Conservation (phyloP, 768 basidiomycete species). For the Sistotremastrum suecicum region DNA sequence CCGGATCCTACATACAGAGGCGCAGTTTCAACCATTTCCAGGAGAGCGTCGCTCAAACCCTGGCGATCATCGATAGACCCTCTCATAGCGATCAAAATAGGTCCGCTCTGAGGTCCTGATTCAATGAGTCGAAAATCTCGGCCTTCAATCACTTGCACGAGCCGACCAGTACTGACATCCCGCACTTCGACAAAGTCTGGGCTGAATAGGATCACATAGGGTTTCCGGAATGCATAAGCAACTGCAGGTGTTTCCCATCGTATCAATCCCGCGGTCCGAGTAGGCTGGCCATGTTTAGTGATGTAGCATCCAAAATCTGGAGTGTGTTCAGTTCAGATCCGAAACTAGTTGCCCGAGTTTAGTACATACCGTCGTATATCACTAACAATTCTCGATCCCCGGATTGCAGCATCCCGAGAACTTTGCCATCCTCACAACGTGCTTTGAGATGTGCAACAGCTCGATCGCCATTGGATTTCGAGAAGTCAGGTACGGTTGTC, state of each 20-base stretch:
- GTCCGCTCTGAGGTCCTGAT: constrained; percentile 27
- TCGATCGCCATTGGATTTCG: constrained; percentile 22
- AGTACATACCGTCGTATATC: constrained; percentile 53
- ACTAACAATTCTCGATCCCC: constrained; percentile 46
- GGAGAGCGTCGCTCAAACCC: constrained; percentile 46
- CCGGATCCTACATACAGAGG: constrained; percentile 10
- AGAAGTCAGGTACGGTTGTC: constrained; percentile 47
- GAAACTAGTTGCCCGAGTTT: not conserved
- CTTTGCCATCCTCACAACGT: constrained; percentile 40
- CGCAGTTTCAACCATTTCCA: constrained; percentile 56
- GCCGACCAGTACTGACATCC: constrained; percentile 41
- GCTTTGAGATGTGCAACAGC: constrained; percentile 40
- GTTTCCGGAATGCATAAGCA: constrained; percentile 45
- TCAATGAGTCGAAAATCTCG: constrained; percentile 54
- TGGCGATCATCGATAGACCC: constrained; percentile 42
- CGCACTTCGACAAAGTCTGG: constrained; percentile 65
- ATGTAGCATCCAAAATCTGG: constrained; percentile 68
- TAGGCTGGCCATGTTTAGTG: constrained; percentile 51
- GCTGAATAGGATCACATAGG: constrained; percentile 60
- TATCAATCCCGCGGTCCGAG: constrained; percentile 46
- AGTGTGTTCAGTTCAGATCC: not conserved
- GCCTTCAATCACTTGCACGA: constrained; percentile 77
- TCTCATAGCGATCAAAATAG: constrained; percentile 49
- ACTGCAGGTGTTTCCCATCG: constrained; percentile 66
- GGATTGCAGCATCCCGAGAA: constrained; percentile 52